These are phyloP conservation scores for Didymella pinodella DNA, from an alignment of 2,329 filamentous ascomycete genomes.

Conservation along the genomic window DNA sequence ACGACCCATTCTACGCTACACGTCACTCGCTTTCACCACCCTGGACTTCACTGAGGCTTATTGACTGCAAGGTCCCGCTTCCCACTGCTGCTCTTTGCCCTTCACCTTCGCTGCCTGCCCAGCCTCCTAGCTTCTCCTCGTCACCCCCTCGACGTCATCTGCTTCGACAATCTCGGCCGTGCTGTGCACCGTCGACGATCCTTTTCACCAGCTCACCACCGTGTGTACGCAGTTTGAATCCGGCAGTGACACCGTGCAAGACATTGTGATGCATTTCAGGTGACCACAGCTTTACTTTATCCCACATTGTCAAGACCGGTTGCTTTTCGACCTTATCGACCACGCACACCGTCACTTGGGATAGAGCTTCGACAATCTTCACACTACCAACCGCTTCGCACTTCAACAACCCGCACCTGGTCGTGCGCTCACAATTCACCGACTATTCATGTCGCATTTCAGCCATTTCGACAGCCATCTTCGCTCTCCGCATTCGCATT, in stretches of 20 bases:
- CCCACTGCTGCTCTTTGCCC: slow-evolving; percentile 18
- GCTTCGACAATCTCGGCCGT: slow-evolving; percentile 26
- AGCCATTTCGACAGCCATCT: slow-evolving; percentile 16
- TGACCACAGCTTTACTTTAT: slow-evolving; percentile 33
- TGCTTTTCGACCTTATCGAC: slow-evolving; percentile 21
- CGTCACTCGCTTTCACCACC: slow-evolving; percentile 22
- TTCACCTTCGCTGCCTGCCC: slow-evolving; percentile 9
- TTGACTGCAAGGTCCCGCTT: slow-evolving; percentile 15
- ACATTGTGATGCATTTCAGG: slow-evolving; percentile 43
- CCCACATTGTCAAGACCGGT: slow-evolving; percentile 34
- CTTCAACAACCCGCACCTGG: slow-evolving; percentile 25
- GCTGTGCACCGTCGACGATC: slow-evolving; percentile 31
- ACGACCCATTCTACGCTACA: slow-evolving; percentile 22
- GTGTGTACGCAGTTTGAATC: slow-evolving; percentile 5
- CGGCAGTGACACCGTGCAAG: slow-evolving; percentile 15
- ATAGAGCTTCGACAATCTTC: slow-evolving; percentile 26
- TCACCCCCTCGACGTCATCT: slow-evolving; percentile 16
- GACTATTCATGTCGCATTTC: slow-evolving; percentile 19
- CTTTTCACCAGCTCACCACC: slow-evolving; percentile 6
- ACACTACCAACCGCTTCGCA: slow-evolving; percentile 14
- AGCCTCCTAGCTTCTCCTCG: background rate
- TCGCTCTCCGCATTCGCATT: slow-evolving; percentile 21
- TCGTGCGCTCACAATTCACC: slow-evolving; percentile 22
- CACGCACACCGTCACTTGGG: slow-evolving; percentile 25
- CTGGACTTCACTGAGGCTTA: slow-evolving; percentile 18